phyloP scores from a whole-genome alignment of 1,284 basidiomycete species.

The Retiboletus flavoniger region DNA sequence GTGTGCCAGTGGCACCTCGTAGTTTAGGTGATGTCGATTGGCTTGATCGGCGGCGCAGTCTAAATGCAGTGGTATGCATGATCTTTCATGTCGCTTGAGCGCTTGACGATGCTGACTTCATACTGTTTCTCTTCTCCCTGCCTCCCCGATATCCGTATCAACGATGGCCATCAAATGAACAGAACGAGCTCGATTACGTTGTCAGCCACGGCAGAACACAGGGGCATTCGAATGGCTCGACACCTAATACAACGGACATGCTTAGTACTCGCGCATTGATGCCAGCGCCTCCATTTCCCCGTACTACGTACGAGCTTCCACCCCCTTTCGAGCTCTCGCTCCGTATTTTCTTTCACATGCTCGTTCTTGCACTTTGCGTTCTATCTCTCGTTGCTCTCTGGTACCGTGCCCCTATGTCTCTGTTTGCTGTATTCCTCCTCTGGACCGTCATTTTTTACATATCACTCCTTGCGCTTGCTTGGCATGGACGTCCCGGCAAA shows the following conservation, averaged over 20 bases:
- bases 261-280: conserved; percentile 47
- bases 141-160: conserved; percentile 1
- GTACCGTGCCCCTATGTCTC: conserved; percentile 49
- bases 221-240: conserved; percentile 42
- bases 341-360: conserved; percentile 55
- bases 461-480: conserved; percentile 51
- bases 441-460: conserved; percentile 61
- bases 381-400: conserved; percentile 60
- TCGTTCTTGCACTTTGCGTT: conserved; percentile 57
- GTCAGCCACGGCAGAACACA: conserved; percentile 43
- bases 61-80: conserved; percentile 61
- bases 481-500: conserved; percentile 52
- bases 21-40: conserved; percentile 71
- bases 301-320: conserved; percentile 41
- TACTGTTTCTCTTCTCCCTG: conserved; percentile 10
- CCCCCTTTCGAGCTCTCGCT: conserved; percentile 41
- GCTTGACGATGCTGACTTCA: conserved; percentile 17
- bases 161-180: conserved; percentile 19
- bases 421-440: conserved; percentile 64
- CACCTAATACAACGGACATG: conserved; percentile 51
- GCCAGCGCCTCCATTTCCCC: conserved; percentile 29
- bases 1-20: conserved; percentile 40
- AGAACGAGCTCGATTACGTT: conserved; percentile 71
- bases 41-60: conserved; percentile 66
- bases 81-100: conserved; percentile 17